Base-by-base conservation (phyloP, 2,329 filamentous ascomycete genomes). In the Aspergillus thermomutatus region DNA sequence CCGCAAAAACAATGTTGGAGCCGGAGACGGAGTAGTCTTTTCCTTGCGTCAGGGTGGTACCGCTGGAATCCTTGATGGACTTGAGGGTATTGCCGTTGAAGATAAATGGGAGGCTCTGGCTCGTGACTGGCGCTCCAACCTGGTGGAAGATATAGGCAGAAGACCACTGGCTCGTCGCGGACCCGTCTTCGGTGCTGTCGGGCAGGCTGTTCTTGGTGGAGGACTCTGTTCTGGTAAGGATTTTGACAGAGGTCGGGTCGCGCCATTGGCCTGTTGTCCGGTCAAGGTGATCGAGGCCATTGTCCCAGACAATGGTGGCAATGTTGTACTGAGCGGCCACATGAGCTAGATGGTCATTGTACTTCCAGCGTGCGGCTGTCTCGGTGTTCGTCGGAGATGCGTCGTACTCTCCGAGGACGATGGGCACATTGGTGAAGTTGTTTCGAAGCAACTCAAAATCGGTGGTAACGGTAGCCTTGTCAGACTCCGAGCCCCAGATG, bases 361-460 rank as follows among this genome's bases (percentile, higher is more conserved):
- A 87, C 55, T 80, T 80, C 80, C 83, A 85, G 48, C 83, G 75
- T 1, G 80, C 83, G 0, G 81, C 80, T 0, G 79, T 77, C 65
- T 87, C 84, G 1, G 80, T 81, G 50, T 76, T 77, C 0, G 71
- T 67, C 3, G 77, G 76, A 0, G 77, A 80, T 1, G 81, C 79
- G 56, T 81, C 78, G 69, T 80, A 87, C 70, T 87, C 83, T 10
- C 84, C 83, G 11, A 87, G 77, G 2, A 86, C 66, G 2, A 85
- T 71, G 0, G 83, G 83, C 1, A 85, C 70, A 37, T 79, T 74
- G 2, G 79, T 80, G 63, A 85, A 85, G 64, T 84, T 85, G 8
- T 74, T 74, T 1, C 82, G 76, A 7, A 85, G 76, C 37, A 77
- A 71, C 21, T 75, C 68, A 31, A 87, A 75, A 54, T 86, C 83